Conservation (phyloP, 139 green algal species). For the Chlorella sp. region DNA sequence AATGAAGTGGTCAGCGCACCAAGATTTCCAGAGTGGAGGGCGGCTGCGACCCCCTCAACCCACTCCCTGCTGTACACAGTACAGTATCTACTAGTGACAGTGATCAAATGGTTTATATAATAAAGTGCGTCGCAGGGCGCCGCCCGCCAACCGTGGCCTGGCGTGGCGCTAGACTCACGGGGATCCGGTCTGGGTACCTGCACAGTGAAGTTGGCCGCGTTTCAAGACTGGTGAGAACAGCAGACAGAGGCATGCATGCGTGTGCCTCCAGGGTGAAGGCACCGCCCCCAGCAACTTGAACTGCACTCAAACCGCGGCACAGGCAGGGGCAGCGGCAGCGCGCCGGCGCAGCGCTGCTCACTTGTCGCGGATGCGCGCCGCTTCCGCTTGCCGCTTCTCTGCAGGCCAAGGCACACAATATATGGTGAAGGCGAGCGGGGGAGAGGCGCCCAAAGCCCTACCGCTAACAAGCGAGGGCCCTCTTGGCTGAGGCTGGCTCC, state of each 20-base stretch:
- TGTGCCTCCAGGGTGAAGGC: constrained; percentile 77
- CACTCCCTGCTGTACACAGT: too few relatives aligned
- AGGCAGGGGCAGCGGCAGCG: too few relatives aligned
- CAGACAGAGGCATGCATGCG: constrained; percentile 23
- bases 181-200: constrained; percentile 34
- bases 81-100: too few relatives aligned
- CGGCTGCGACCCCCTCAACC: too few relatives aligned
- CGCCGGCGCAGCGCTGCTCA: constrained; percentile 66
- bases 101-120: too few relatives aligned
- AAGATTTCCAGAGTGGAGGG: too few relatives aligned
- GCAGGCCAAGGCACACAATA: constrained; percentile 21
- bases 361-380: constrained; percentile 95
- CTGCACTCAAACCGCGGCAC: too few relatives aligned
- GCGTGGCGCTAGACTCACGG: background rate
- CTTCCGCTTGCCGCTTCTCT: constrained; percentile 97
- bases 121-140: too few relatives aligned
- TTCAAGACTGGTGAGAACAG: background rate
- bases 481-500: too few relatives aligned
- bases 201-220: background rate
- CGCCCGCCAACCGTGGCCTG: background rate
- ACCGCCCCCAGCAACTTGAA: too few relatives aligned
- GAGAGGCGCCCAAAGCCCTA: background rate
- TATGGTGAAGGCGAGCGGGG: background rate
- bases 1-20: too few relatives aligned
- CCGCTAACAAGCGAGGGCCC: too few relatives aligned